Evolutionary conservation across 306 rosid species (phyloP), one percentile per base, ranked within the genome.

Genomic region (Inga oerstediana): DNA sequence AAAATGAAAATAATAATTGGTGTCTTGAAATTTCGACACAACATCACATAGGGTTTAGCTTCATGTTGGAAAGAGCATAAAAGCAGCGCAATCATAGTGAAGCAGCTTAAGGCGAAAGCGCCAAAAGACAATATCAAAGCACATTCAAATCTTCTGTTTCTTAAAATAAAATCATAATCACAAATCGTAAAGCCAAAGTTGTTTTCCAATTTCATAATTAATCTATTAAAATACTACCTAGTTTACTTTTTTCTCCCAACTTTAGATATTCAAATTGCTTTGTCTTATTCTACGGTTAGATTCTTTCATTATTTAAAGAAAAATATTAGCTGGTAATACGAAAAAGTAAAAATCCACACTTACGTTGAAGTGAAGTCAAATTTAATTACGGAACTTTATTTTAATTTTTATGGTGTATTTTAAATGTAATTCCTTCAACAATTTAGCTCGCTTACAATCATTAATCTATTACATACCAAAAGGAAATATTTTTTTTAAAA

Each of bases 151-250:
- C 48, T 35, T 14, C 0, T 4, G 59, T 34, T 51, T 27, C 68
- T 62, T 62, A 62, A 62, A 62, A 62, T 59, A 24, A 74, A 30
- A 51, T 27, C 68, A 32, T 27, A 41, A 46, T 52, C 65, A 32
- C 30, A 74, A 49, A 52, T 74, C 78, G 78, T 74, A 74, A 74
- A 74, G 78, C 19, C 46, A 16, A 51, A 74, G 78, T 30, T 74
- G 78, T 74, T 27, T 51, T 32, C 78, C 35, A 11, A 37, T 68
- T 3, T 16, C 20, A 37, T 68, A 37, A 69, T 69, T 39, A 39
- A 9, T 68, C 3, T 2, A 8, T 69, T 17, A 69, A 39, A 69
- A 69, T 69, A 69, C 32, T 19, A 39, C 74, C 4, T 69, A 19
- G n/a, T 43, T 61, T 56, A 54, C 41, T 76, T 76, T 58, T 6